Conservation (phyloP, 768 basidiomycete genomes). For the Rhizopogon vulgaris region DNA sequence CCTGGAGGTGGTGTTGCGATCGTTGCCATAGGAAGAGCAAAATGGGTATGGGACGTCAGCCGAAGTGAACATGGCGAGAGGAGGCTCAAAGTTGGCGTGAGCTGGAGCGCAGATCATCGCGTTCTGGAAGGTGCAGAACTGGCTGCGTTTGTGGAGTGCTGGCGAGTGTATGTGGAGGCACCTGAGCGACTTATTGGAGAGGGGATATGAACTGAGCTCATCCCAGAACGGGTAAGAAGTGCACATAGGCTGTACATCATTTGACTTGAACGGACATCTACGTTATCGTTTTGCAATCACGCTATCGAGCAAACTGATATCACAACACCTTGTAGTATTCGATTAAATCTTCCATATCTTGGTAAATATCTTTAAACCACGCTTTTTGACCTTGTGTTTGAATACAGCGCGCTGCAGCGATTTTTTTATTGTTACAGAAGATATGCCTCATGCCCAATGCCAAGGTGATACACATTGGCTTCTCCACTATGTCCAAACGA, state of each 20-base stretch:
- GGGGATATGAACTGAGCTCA: conserved; percentile 24
- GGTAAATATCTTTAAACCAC: too few relatives aligned
- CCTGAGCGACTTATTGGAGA: conserved; percentile 65
- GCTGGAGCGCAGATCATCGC: conserved; percentile 85
- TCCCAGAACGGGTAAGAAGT: neutral
- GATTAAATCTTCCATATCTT: neutral
- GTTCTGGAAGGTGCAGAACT: conserved; percentile 87
- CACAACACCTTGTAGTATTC: neutral
- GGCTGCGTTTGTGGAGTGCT: conserved; percentile 81
- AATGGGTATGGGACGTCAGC: conserved; percentile 71
- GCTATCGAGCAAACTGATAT: neutral
- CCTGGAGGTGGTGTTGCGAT: conserved; percentile 84
- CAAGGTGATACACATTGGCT: neutral
- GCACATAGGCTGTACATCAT: neutral
- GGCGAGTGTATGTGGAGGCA: conserved; percentile 74
- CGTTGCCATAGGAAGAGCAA: conserved; percentile 72
- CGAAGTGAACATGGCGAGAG: conserved; percentile 32
- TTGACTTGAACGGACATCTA: neutral
- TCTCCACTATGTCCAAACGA: neutral
- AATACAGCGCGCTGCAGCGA: neutral
- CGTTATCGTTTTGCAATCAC: neutral
- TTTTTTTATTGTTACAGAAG: neutral
- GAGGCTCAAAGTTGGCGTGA: conserved; percentile 56
- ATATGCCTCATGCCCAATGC: neutral
- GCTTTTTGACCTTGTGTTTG: neutral